A percentile compares a stretch with the other conserved stretches of the same genome.
Conservation (phyloP, 2,329 filamentous ascomycete genomes). For the Claviceps capensis region DNA sequence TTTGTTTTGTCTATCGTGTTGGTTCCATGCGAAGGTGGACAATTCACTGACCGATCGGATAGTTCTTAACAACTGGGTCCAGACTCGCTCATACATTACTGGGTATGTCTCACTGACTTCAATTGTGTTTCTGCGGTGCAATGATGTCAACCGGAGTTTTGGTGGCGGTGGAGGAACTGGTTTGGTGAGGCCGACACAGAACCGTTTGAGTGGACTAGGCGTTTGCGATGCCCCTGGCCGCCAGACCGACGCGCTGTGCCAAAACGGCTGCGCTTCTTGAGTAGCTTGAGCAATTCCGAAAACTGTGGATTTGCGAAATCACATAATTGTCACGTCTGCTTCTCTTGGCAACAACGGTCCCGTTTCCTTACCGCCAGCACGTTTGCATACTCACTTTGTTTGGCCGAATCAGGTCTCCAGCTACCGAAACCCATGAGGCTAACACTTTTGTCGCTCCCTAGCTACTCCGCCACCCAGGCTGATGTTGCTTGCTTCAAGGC, state of each 20-base stretch:
- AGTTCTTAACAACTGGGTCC: conserved; percentile 57
- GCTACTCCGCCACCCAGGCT: conserved; percentile 67
- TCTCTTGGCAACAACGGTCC: neutral
- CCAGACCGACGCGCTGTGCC: neutral
- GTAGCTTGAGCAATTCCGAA: neutral
- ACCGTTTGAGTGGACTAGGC: neutral
- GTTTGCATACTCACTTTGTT: neutral
- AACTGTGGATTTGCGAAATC: neutral
- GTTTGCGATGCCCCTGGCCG: neutral
- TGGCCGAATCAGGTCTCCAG: neutral
- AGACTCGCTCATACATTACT: conserved; percentile 63
- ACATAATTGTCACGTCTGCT: neutral
- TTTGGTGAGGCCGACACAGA: neutral
- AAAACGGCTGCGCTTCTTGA: neutral
- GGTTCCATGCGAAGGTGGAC: neutral
- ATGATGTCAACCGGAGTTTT: no score
- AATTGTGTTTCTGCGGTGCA: no score
- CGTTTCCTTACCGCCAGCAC: neutral
- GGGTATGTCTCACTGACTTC: conserved; percentile 43
- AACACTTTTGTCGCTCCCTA: conserved; percentile 13
- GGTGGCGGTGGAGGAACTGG: neutral
- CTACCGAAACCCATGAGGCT: neutral
- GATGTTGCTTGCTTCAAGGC: conserved; percentile 95
- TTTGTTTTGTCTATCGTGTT: neutral
- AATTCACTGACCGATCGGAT: conserved; percentile 7